phyloP scores from a whole-genome alignment of 2,329 filamentous ascomycete genomes.

The Aureobasidium pullulans region DNA sequence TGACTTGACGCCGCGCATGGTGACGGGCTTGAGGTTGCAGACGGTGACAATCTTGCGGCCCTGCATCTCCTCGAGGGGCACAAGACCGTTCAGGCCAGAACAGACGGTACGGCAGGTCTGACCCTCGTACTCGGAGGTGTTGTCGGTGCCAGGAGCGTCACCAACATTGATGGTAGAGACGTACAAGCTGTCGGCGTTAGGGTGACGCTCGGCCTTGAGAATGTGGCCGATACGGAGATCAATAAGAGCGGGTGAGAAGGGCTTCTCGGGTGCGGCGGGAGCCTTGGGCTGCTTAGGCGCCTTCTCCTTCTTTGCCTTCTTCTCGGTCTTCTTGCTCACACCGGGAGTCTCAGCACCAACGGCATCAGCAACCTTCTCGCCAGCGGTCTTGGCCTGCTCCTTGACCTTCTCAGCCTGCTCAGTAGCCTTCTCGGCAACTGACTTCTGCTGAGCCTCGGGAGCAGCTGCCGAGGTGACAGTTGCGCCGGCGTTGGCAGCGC shows the following conservation, averaged over 20 bases:
- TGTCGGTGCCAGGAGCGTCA: conserved; percentile 74
- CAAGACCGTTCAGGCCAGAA: conserved; percentile 87
- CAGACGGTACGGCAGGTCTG: conserved; percentile 92
- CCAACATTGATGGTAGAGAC: conserved; percentile 95
- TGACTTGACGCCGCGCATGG: conserved; percentile 85
- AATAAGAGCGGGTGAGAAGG: conserved; percentile 76
- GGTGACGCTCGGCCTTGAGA: conserved; percentile 89
- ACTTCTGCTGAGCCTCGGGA: conserved; percentile 43
- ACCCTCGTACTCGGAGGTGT: conserved; percentile 85
- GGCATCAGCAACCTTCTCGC: conserved; percentile 42
- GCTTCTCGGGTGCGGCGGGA: conserved; percentile 57
- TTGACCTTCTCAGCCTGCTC: conserved; percentile 36
- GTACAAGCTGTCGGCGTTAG: conserved; percentile 91
- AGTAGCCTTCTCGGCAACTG: conserved; percentile 31
- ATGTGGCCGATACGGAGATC: conserved; percentile 97
- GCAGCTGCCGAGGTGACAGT: conserved; percentile 35
- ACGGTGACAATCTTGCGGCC: conserved; percentile 90
- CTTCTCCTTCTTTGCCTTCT: conserved; percentile 68
- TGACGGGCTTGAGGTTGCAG: conserved; percentile 97
- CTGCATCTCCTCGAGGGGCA: conserved; percentile 95
- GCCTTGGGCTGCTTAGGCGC: conserved; percentile 63
- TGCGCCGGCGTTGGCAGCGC: conserved; percentile 40
- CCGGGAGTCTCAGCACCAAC: conserved; percentile 34
- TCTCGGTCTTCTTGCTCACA: conserved; percentile 51
- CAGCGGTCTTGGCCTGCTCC: conserved; percentile 44